Base-by-base conservation (phyloP, 495 filamentous ascomycete species). In the Penicillium bovifimosum region DNA sequence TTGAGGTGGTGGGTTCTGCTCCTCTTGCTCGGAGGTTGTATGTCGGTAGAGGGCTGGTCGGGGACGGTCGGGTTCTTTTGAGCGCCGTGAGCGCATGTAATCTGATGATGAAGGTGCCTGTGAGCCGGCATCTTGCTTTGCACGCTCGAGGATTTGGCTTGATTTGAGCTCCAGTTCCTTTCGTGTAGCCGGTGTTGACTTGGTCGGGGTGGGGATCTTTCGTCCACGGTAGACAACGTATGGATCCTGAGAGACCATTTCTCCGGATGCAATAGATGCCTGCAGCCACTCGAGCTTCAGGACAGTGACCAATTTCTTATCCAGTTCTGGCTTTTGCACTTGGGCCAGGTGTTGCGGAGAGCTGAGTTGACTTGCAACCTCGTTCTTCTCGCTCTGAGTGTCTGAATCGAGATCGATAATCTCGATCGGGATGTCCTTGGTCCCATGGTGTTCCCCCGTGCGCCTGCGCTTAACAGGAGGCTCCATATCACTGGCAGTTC, bases 251-350 rank as follows among this genome's bases (percentile, higher is more conserved):
- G 86, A 81, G 0, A 93, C 66, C 3, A 83, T 54, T 13, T 56
- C 57, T 6, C 77, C 74, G 0, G 73, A 63, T 33, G 71, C 64
- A 10, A 90, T 48, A 9, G 82, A 90, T 20, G 81, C 74, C 7
- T 79, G 70, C 28, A 95, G 76, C 92, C 92, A 97, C 2, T 81
- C 70, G 0, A 93, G 67, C 58, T 81, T 89, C 20, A 93, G 75
- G 16, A 96, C 86, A 47, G 74, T 81, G 54, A 95, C 62, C 2
- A 66, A 69, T 14, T 76, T 66, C 8, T 35, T 41, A 4, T 56
- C 38, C 9, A 24, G 31, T 3, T 44, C 24, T 34, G 14, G 13
- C 5, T 33, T 27, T 29, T 41, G 38, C 33, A 18, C 36, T 39
- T 16, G n/a, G 6, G 53, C 41, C 9, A 64, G 18, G 33, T 55